Conservation (phyloP, 192 early-diverging fungal genomes). For the Jimgerdemannia flammicorona region DNA sequence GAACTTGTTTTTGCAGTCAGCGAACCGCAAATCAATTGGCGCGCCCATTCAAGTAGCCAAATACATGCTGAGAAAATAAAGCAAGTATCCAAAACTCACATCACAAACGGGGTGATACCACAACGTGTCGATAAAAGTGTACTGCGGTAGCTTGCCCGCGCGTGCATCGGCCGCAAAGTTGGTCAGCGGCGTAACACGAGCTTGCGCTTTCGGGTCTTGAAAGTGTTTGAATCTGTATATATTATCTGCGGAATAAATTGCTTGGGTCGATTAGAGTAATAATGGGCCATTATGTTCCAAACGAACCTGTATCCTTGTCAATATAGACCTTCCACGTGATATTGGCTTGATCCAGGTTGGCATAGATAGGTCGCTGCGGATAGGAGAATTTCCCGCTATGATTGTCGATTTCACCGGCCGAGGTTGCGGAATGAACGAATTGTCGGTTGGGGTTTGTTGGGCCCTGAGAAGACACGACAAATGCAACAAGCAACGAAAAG, state of each 20-base stretch:
- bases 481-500: neutral
- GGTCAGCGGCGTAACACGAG: neutral
- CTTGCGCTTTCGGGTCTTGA: neutral
- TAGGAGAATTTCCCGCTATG: neutral
- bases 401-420: neutral
- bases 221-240: neutral
- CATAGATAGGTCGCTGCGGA: conserved; percentile 25
- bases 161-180: neutral
- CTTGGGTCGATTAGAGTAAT: neutral
- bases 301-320: neutral
- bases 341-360: conserved; percentile 25
- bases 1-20: no score
- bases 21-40: neutral
- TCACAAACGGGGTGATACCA: neutral
- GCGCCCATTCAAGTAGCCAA: neutral
- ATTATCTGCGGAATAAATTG: neutral
- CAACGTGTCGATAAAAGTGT: conserved; percentile 4
- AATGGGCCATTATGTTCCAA: no score
- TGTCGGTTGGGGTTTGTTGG: conserved; percentile 24
- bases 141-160: conserved; percentile 6
- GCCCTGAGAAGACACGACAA: conserved; percentile 4
- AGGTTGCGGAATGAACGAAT: conserved; percentile 3
- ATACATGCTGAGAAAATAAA: neutral
- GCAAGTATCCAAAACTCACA: neutral
- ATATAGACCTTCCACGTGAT: conserved; percentile 19